Base-by-base conservation (phyloP, 306 rosid species). In the Cyamopsis tetragonoloba region DNA sequence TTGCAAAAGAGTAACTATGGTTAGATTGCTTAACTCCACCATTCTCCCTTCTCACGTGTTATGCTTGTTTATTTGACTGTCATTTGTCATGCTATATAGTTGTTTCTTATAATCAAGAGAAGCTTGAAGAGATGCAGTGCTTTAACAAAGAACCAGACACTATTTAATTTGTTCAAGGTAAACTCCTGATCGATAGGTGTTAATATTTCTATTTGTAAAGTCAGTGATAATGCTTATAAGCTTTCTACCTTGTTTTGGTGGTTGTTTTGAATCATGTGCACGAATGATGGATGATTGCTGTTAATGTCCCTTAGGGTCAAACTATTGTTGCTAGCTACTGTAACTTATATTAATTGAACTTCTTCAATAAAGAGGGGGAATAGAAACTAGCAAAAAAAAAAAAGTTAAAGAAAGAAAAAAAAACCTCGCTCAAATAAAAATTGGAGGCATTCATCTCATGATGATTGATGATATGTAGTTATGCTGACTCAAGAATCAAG, bases 61-160 rank as follows among this genome's bases (percentile, higher is more conserved):
- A 27, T 55, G 53, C 58, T 37, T 49, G 19, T 62, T 71, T 38
- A 62, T 62, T 32, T 75, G 51, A 23, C 65, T 67, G 35, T 62
- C 47, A 54, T 70, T 41, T 74, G 22, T 73, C 55, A 59, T 78
- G 62, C 82, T 81, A 39, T 72, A 61, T 51, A 93, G 99, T 80
- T 93, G 85, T 93, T 93, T 78, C 97, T 93, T 66, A 93, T 86
- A 80, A 93, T 93, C 91, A 93, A 93, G 91, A 88, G 92, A 81
- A 93, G 90, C 84, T 86, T 93, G 82, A 89, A 93, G 90, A 80
- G 97, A 77, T 93, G 99, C 84, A 88, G 96, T 47, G 95, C 97
- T 82, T 80, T 93, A 72, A 93, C 99, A 28, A 93, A 93, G 96
- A 93, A 83, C 86, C 99, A 93, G 85, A 93, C 99, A 54, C 73